Base-by-base conservation (phyloP, 108 stramenopile genomes). In the Pseudonitzschia multiseries region DNA sequence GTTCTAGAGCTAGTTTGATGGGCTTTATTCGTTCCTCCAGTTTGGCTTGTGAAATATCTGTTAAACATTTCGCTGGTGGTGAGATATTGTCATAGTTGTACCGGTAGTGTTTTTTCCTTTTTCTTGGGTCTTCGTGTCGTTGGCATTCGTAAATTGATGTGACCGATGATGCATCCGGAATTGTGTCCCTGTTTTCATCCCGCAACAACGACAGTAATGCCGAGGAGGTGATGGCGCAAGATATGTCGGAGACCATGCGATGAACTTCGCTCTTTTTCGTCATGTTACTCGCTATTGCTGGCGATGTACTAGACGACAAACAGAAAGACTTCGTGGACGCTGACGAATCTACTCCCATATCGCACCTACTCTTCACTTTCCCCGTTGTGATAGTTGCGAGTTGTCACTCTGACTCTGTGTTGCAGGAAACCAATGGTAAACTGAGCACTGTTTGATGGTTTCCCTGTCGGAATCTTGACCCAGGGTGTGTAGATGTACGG, bases 1-100 rank as follows among this genome's bases (percentile, higher is more conserved):
- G 60, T 69, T 82, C 66, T 51, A 89, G 68, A 1, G 75, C 81
- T 57, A 71, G 54, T 9, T 80, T 68, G 31, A 89, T 67, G 13
- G 86, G 86, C 53, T 66, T 65, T 8, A 86, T 51, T 52, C 63
- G 75, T 68, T 79, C 63, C 3, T 57, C 51, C 22, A 79, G 62
- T 31, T 52, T 69, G n/a, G 62, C 44, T 62, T 53, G 68, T 13
- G 79, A 48, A 33, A 79, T 50, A 8, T 46, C 36, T 4, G 71
- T 8, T 2, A 79, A 57, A 13, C 71, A 56, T 56, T 56, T 56
- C 13, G 13, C 4, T 21, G 9, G 54, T 24, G 9, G 8, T 18
- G 52, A 9, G 10, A 9, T 18, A 2, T 18, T 48, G 17, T 48
- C n/a, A n/a, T n/a, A n/a, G n/a, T n/a, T n/a, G n/a, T n/a, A n/a